Conservation (phyloP, 129 eudicot genomes). For the Centella asiatica region DNA sequence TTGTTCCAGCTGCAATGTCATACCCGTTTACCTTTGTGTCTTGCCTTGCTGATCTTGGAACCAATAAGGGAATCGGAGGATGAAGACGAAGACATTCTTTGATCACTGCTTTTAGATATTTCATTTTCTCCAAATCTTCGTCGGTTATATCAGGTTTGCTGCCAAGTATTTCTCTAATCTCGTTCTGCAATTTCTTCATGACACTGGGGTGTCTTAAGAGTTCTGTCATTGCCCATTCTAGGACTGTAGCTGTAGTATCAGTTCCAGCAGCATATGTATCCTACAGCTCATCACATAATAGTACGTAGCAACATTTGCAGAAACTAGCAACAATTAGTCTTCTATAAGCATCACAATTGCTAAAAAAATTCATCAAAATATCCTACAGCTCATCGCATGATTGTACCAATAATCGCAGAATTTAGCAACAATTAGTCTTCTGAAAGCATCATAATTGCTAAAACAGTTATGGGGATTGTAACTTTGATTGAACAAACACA, state of each 20-base stretch:
- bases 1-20: conserved; percentile 34
- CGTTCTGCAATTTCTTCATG: conserved; percentile 24
- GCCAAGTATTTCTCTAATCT: conserved; percentile 19
- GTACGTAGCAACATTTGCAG: background rate
- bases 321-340: background rate
- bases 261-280: conserved; percentile 36
- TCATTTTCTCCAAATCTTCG: conserved; percentile 33
- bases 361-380: too few species aligned
- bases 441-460: too few species aligned
- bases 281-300: conserved; percentile 1
- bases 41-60: conserved; percentile 22
- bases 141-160: conserved; percentile 13
- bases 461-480: background rate
- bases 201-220: conserved; percentile 27
- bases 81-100: conserved; percentile 39
- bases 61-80: conserved; percentile 31
- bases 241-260: conserved; percentile 30
- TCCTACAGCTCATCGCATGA: too few species aligned
- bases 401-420: too few species aligned
- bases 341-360: too few species aligned
- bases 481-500: too few species aligned
- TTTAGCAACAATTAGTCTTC: background rate
- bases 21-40: conserved; percentile 35
- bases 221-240: conserved; percentile 46
- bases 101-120: conserved; percentile 31